Base-by-base conservation (phyloP, 2,329 filamentous ascomycete genomes). In the Ophiocordyceps camponoti-leonardi region DNA sequence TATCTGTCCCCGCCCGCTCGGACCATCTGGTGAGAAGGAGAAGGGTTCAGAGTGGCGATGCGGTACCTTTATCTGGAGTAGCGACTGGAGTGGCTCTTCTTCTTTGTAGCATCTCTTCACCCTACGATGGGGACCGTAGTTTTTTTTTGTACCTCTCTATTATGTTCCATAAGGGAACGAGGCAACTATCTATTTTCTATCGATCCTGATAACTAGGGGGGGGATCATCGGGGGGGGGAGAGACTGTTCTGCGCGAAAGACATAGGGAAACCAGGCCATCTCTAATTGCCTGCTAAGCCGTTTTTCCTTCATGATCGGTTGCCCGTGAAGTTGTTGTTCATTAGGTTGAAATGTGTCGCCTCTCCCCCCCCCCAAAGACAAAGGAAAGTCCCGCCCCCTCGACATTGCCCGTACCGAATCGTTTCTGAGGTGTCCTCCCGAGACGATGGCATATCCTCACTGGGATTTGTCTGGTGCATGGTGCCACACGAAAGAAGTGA, bases 1-100 rank as follows among this genome's bases (percentile, higher is more conserved):
- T 58, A 73, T 78, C 47, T 81, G 77, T 49, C 58, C 70, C 14
- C 73, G 81, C 39, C 92, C 92, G 4, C 65, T 96, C 2, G 90
- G 87, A 0, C 87, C 87, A 1, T 84, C 81, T 22, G 92, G 87
- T 0, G 76, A 82, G 53, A 92, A 92, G 59, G 88, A 94, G 61
- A 82, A 70, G 48, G 82, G 80, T 2, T 87, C 86, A 0, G 73
- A 92, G 57, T 95, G 88, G 86, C 77, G 86, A 41, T 96, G 90
- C 61, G 69, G 73, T 2, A 94, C 86, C 0, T 95, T 95, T 54
- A 86, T 81, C 30, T 79, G 75, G 78, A 75, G 71, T 49, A 76
- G 73, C 45, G 73, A 77, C 50, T 77, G 74, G 74, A 72, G 60
- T 46, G 50, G 54, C 23, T 51, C 51, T 7, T 49, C 48, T 5